Conservation (phyloP, 169 alveolate genomes). For the Plasmodium sp. region DNA sequence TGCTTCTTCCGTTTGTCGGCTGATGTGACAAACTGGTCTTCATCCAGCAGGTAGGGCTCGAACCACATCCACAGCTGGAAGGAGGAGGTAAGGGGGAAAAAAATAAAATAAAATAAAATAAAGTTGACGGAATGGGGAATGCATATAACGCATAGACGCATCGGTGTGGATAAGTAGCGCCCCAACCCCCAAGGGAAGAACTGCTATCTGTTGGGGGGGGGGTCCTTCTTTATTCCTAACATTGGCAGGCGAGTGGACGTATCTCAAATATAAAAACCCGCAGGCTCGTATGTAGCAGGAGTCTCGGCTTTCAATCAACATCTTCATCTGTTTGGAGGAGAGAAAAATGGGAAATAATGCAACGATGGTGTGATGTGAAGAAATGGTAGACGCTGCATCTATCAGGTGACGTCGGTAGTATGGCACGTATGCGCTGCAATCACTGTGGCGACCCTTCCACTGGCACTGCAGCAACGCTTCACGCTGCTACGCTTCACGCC, state of each 20-base stretch:
- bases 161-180: background rate
- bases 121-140: background rate
- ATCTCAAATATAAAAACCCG: conserved; percentile 60
- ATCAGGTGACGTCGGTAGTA: background rate
- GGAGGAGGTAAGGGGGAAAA: background rate
- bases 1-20: conserved; percentile 72
- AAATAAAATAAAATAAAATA: background rate
- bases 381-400: background rate
- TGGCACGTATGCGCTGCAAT: background rate
- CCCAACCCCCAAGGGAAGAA: background rate
- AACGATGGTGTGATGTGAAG: background rate
- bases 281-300: conserved; percentile 65
- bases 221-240: background rate
- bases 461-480: background rate
- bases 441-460: background rate
- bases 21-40: conserved; percentile 76
- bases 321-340: conserved; percentile 8
- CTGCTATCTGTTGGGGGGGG: background rate
- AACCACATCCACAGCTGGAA: conserved; percentile 85
- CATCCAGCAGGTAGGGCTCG: conserved; percentile 84
- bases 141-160: background rate
- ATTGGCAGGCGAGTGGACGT: conserved; percentile 56
- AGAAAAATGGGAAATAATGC: background rate
- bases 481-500: background rate
- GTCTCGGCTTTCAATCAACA: conserved; percentile 23